Evolutionary conservation across 225 moss, liverwort and hornwort species (phyloP), one percentile per base, ranked within the genome.

Genomic region (Polytrichum formosum): DNA sequence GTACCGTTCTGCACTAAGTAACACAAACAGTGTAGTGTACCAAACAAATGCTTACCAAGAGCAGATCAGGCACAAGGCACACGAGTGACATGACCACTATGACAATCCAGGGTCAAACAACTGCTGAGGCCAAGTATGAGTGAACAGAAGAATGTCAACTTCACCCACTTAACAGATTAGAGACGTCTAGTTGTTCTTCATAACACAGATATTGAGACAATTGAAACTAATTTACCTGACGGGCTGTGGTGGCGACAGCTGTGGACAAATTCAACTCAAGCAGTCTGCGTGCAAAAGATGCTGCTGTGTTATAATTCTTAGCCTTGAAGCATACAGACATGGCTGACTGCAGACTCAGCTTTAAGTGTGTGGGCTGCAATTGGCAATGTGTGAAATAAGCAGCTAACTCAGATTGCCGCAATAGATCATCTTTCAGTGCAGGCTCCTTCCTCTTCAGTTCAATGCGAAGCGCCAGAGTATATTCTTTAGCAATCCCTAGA

Each of bases 301-400:
- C 87, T 70, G 93, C 88, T n/a, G 90, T 90, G 77, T 82, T 91
- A 79, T 79, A 97, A 76, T 93, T 93, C 77, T 88, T 92, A 6
- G 77, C 76, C 59, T 85, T 93, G 67, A 89, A 93, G 79, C 86
- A 84, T 53, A 89, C 83, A 54, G 76, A 90, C 96, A 97, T 92
- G 22, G 96, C 96, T 62, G 93, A 90, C 54, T 85, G 86, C 75
- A 93, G 69, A 76, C 93, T 93, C 62, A 93, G 79, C 78, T 89
- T 93, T 81, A 97, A 72, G 71, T 97, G 93, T 55, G 90, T 93
- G 46, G 89, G 78, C 81, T 97, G 93, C 71, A 97, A 87, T 66
- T 86, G 87, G 71, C 93, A 97, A 35, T 97, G 92, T 28, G 93
- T 97, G 76, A 97, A 97, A 71, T 93, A 97, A 46, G 96, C 96